Evolutionary conservation across 2,329 filamentous ascomycete genomes (phyloP).

Genomic region (Trichoderma breve): DNA sequence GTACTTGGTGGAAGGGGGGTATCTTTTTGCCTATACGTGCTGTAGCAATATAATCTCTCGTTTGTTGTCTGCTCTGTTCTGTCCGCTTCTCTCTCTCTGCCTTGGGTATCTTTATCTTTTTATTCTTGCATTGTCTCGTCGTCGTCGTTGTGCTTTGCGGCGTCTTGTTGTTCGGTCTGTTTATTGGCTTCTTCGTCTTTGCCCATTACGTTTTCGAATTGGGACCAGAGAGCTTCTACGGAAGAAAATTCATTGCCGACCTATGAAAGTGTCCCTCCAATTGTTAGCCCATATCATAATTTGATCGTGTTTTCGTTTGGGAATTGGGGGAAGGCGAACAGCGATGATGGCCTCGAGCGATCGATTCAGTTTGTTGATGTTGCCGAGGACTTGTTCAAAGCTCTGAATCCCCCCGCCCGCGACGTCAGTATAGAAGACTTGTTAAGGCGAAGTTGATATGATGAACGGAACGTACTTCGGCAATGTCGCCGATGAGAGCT

Average conservation of each 20-base stretch:
- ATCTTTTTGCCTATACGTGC: neutral
- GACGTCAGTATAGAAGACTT: neutral
- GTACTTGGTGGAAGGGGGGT: neutral
- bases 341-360: constrained; percentile 88
- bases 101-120: neutral
- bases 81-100: neutral
- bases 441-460: neutral
- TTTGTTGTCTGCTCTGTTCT: neutral
- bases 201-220: constrained; percentile 95
- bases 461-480: constrained; percentile 50
- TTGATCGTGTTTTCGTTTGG: neutral
- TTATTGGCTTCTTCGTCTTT: constrained; percentile 51
- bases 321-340: constrained; percentile 47
- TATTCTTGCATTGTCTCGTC: constrained; percentile 6
- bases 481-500: constrained; percentile 68
- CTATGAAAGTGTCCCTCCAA: constrained; percentile 44
- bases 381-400: constrained; percentile 89
- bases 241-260: constrained; percentile 97
- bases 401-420: constrained; percentile 42
- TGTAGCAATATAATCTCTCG: neutral
- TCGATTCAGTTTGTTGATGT: constrained; percentile 93
- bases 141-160: constrained; percentile 22
- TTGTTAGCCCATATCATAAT: neutral
- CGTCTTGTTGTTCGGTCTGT: constrained; percentile 30
- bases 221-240: constrained; percentile 94